A percentile compares a stretch with the other conserved stretches of the same genome.
Evolutionary conservation across 306 rosid species (phyloP).

Genomic region (Lagenaria siceraria): DNA sequence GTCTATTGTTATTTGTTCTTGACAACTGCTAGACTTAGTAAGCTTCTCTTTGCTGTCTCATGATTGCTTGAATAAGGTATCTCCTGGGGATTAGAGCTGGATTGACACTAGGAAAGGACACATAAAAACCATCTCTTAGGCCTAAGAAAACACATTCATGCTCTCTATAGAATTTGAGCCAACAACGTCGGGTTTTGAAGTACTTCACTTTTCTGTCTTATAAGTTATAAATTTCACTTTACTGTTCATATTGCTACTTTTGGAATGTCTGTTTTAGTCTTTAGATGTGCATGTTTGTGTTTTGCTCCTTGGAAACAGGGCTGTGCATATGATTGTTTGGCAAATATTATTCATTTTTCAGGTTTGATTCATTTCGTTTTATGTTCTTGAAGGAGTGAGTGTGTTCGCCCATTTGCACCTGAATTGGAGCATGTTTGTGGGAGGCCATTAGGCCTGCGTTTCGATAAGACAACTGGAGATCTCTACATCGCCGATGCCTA

Average conservation of each 20-base stretch:
- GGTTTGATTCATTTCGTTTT: not conserved
- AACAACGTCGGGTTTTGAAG: not conserved
- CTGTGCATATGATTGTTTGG: not conserved
- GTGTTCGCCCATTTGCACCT: constrained; percentile 62
- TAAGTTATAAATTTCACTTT: too few species aligned
- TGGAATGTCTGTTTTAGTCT: not conserved
- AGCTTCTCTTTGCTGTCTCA: not conserved
- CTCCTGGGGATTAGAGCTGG: not conserved
- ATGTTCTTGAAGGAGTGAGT: constrained; percentile 39
- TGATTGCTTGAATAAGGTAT: not conserved
- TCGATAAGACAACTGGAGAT: constrained; percentile 67
- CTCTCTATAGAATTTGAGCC: not conserved
- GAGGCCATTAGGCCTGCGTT: constrained; percentile 72
- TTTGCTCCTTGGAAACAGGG: not conserved
- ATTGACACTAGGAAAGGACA: not conserved
- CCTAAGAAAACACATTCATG: not conserved
- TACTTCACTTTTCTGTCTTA: not conserved
- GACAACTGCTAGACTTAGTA: not conserved
- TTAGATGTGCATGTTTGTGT: not conserved
- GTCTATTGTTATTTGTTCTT: not conserved
- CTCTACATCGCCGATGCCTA: constrained; percentile 87
- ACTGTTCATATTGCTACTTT: too few species aligned
- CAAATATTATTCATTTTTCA: not conserved
- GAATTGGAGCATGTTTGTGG: constrained; percentile 88
- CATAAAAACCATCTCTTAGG: not conserved